These are phyloP conservation scores for Alternaria incomplexa DNA, from an alignment of 2,329 filamentous ascomycete genomes.

Conservation along the genomic window DNA sequence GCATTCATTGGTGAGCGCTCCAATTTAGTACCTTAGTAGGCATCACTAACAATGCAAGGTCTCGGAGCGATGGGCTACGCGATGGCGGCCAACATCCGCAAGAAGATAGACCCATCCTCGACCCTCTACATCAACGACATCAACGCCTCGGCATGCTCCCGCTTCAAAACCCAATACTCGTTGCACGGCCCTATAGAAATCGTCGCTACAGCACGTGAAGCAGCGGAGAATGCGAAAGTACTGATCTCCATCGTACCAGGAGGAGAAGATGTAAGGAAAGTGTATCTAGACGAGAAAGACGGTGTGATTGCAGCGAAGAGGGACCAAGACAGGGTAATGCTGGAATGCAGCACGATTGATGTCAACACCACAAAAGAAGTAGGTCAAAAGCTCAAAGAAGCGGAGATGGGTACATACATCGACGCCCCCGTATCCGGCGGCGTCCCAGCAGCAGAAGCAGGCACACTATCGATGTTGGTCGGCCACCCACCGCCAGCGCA, in stretches of 20 bases:
- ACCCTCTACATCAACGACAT: constrained; percentile 41
- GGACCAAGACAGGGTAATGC: constrained; percentile 28
- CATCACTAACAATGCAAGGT: constrained; percentile 17
- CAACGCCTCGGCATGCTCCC: constrained; percentile 27
- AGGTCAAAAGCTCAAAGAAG: constrained; percentile 20
- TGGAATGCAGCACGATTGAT: constrained; percentile 45
- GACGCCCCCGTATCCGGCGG: constrained; percentile 44
- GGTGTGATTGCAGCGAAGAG: constrained; percentile 32
- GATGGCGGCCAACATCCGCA: constrained; percentile 41
- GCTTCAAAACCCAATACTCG: constrained; percentile 29
- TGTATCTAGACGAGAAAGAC: constrained; percentile 33
- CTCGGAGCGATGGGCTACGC: constrained; percentile 46
- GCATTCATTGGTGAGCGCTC: constrained; percentile 36
- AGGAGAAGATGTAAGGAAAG: constrained; percentile 34
- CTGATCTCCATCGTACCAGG: constrained; percentile 40
- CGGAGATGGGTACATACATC: constrained; percentile 29
- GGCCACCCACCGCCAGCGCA: constrained; percentile 26
- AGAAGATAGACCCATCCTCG: constrained; percentile 25
- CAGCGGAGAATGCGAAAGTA: constrained; percentile 33
- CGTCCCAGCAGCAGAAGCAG: constrained; percentile 37
- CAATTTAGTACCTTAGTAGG: not conserved
- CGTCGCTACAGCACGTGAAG: constrained; percentile 34
- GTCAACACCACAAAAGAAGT: constrained; percentile 34
- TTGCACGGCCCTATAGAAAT: constrained; percentile 31
- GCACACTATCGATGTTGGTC: constrained; percentile 35